Base-by-base conservation (phyloP, 208 protist genomes). In the Spironucleus salmonicida region DNA sequence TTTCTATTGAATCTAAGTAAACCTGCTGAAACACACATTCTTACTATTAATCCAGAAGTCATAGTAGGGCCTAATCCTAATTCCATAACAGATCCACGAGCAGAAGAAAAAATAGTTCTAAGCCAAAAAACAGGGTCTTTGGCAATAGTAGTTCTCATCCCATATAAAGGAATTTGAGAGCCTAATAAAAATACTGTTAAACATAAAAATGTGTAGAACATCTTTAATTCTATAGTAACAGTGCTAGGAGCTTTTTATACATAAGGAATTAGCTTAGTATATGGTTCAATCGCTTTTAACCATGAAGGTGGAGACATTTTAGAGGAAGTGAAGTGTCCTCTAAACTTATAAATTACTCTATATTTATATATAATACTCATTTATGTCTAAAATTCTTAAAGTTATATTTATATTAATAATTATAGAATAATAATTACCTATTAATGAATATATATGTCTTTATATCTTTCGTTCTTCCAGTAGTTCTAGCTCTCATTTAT, bases 101-200 rank as follows among this genome's bases (percentile, higher is more conserved):
- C 98, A 32, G 94, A 97, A 11, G 96, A 95, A 61, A 98, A 88
- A 78, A 99, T 94, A 30, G 97, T 91, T 79, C 96, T 90, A 87
- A 97, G 92, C 95, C 95, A 98, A 81, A 98, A 98, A 81, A 98
- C 96, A 45, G 95, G 95, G 85, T 99, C 96, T 29, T 89, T 89
- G 41, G 83, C 78, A 74, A 92, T 93, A 40, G 86, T 89, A 7
- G 91, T 86, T 59, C 88, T 85, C 53, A 97, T 92, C 78, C 96
- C 96, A 82, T 94, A 98, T 0, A 99, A 90, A 35, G 96, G 95
- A 39, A 99, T 94, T 84, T 99, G 95, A 83, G 90, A 95, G 84
- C 91, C 96, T 35, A 98, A 91, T 7, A 99, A 86, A 85, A 97
- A 99, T 74, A 98, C 92, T 79, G 98, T 94, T 27, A 99, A 88